Conservation (phyloP, 208 protist genomes). For the Leishmania lainsoni region DNA sequence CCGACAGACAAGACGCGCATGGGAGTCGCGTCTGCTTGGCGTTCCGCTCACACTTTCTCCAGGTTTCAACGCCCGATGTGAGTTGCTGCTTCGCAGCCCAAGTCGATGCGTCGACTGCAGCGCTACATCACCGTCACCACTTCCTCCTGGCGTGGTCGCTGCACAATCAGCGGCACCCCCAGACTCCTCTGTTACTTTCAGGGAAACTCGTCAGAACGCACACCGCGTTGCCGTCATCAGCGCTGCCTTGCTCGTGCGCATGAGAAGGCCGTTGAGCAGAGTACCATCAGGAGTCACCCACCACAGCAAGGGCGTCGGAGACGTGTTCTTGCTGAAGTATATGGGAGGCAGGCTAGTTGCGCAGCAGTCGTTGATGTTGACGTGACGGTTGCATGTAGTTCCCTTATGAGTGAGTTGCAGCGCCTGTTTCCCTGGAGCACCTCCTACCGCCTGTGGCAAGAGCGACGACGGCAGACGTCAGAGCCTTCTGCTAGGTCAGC, state of each 20-base stretch:
- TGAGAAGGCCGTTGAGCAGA: background rate
- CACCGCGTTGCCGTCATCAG: background rate
- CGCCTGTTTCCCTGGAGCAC: constrained; percentile 32
- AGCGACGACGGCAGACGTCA: background rate
- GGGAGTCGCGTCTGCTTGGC: background rate
- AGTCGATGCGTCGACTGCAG: background rate
- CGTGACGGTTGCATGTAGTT: constrained; percentile 31
- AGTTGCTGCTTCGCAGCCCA: no score
- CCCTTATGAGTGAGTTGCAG: constrained; percentile 15
- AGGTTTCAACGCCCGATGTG: background rate
- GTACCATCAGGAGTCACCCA: background rate
- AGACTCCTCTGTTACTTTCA: background rate
- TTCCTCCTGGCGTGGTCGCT: background rate
- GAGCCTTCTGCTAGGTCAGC: background rate
- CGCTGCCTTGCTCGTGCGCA: background rate
- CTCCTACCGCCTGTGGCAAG: constrained; percentile 1
- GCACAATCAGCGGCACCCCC: background rate
- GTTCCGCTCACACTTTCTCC: background rate
- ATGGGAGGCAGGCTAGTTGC: no score
- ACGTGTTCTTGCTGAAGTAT: background rate
- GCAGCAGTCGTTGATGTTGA: background rate
- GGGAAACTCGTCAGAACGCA: background rate
- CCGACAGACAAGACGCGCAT: background rate
- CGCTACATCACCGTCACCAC: background rate
- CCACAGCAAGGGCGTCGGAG: background rate